A percentile compares a stretch with the other conserved stretches of the same genome.
These are phyloP conservation scores for Monascus purpureus DNA, from an alignment of 495 filamentous ascomycete genomes.

Conservation along the genomic window DNA sequence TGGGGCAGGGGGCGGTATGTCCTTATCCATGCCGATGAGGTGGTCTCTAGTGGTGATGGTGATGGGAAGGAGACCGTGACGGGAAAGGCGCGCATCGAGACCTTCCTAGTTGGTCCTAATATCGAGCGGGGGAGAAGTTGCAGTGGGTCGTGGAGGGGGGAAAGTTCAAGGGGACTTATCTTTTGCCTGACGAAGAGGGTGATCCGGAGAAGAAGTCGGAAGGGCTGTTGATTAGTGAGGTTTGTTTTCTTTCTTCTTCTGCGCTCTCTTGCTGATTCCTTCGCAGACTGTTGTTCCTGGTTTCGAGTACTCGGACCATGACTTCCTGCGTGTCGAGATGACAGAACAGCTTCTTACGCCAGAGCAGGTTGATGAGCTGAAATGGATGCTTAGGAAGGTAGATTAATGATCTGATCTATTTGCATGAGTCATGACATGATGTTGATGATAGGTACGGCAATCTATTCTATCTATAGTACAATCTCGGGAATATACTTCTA, in stretches of 20 bases:
- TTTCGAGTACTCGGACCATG: constrained; percentile 51
- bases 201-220: constrained; percentile 17
- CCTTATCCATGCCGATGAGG: constrained; percentile 39
- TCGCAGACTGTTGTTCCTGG: constrained; percentile 45
- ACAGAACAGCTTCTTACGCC: constrained; percentile 33
- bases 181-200: constrained; percentile 33
- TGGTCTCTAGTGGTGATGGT: constrained; percentile 6
- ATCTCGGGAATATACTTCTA: not conserved
- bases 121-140: constrained; percentile 41
- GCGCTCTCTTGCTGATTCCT: constrained; percentile 1
- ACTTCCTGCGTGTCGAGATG: constrained; percentile 34
- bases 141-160: constrained; percentile 60
- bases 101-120: constrained; percentile 45
- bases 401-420: not conserved
- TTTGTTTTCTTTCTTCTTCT: constrained; percentile 4
- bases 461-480: constrained; percentile 3
- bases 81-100: constrained; percentile 36
- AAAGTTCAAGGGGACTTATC: constrained; percentile 46
- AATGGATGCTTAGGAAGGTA: constrained; percentile 25
- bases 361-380: constrained; percentile 32
- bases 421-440: not conserved
- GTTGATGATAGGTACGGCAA: not conserved
- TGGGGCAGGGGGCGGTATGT: constrained; percentile 46
- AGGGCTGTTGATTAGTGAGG: constrained; percentile 50
- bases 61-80: not conserved